Evolutionary conservation across 352 stramenopile genomes (phyloP).

Genomic region (Globisporangium heterothallicum): DNA sequence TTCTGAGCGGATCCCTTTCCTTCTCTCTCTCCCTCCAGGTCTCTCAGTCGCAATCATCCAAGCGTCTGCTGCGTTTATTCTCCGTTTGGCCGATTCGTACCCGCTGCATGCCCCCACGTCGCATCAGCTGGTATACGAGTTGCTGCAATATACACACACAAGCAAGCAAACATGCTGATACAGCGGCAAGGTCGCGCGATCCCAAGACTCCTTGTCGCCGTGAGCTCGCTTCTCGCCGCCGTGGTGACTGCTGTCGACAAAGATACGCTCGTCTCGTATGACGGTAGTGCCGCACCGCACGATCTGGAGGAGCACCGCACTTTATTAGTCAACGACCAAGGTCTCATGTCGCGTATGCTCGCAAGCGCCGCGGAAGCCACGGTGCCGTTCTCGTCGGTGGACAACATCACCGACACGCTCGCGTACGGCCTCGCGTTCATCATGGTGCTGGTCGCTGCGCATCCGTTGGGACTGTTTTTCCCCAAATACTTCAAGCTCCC

Average conservation of each 20-base stretch:
- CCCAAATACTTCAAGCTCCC: conserved; percentile 49
- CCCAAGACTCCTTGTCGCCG: neutral
- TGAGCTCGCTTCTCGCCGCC: neutral
- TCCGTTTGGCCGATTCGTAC: neutral
- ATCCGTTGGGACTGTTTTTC: conserved; percentile 57
- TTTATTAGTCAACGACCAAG: neutral
- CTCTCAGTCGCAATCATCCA: too few species aligned
- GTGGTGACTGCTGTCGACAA: neutral
- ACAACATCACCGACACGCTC: conserved; percentile 39
- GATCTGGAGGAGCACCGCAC: neutral
- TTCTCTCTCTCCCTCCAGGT: neutral
- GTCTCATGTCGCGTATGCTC: conserved; percentile 7
- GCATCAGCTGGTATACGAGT: neutral
- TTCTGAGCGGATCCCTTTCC: too few species aligned
- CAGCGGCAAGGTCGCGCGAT: neutral
- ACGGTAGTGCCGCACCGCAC: neutral
- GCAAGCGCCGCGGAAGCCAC: conserved; percentile 20
- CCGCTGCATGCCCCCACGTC: neutral
- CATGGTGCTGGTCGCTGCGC: conserved; percentile 47
- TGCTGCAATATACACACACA: neutral
- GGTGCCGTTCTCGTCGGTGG: conserved; percentile 38
- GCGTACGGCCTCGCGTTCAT: conserved; percentile 42
- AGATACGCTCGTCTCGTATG: neutral
- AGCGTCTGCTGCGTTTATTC: neutral
- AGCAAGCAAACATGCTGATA: neutral